These are phyloP conservation scores for Chytridiales sp. DNA, from an alignment of 371 early-diverging fungal species.

Conservation along the genomic window DNA sequence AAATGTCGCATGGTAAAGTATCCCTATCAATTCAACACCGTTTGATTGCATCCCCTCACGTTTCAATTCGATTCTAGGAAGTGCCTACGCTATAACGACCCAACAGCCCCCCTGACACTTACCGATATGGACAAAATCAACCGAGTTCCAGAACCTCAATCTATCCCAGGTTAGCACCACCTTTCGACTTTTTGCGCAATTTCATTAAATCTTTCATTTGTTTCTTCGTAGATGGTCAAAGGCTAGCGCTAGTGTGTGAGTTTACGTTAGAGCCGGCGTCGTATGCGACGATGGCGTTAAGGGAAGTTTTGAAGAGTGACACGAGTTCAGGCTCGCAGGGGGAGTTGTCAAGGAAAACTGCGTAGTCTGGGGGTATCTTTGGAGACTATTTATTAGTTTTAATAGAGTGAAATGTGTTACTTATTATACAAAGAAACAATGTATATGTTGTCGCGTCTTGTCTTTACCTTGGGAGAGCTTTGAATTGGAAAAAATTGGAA, in stretches of 20 bases:
- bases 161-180: slow-evolving; percentile 27
- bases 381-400: too few species aligned
- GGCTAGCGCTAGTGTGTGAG: slow-evolving; percentile 70
- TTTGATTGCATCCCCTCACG: not conserved
- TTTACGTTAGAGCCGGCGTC: slow-evolving; percentile 79
- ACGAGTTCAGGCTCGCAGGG: slow-evolving; percentile 65
- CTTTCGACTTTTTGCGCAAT: slow-evolving; percentile 1
- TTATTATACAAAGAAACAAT: too few species aligned
- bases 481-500: too few species aligned
- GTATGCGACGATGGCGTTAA: slow-evolving; percentile 97
- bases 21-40: not conserved
- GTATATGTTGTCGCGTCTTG: too few species aligned
- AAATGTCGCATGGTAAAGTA: slow-evolving; percentile 34
- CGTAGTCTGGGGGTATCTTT: too few species aligned
- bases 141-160: slow-evolving; percentile 49
- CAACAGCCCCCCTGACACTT: slow-evolving; percentile 55
- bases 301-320: slow-evolving; percentile 85
- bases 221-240: slow-evolving; percentile 54
- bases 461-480: too few species aligned
- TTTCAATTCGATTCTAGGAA: slow-evolving; percentile 30
- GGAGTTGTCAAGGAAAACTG: slow-evolving; percentile 39
- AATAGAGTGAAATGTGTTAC: too few species aligned
- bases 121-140: slow-evolving; percentile 71
- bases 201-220: not conserved
- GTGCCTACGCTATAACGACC: slow-evolving; percentile 67